Percentiles rank a stretch among this genome's conserved stretches.
phyloP scores from a whole-genome alignment of 495 filamentous ascomycete species.

The Cercophora sp. region DNA sequence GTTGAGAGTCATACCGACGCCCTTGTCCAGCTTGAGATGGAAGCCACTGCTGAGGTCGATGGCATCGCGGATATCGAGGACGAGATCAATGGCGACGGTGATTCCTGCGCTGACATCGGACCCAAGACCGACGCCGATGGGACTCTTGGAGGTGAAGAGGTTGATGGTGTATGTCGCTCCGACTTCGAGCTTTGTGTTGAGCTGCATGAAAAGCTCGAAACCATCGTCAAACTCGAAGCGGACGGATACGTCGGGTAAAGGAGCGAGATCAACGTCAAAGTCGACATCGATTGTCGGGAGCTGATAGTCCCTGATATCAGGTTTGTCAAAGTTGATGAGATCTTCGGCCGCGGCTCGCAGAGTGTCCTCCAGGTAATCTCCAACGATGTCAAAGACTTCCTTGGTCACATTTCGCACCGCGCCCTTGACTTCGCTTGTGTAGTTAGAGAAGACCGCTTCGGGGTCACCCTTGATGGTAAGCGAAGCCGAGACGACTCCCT shows the following conservation, averaged over 20 bases:
- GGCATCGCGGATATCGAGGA: constrained; percentile 41
- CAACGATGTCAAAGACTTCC: constrained; percentile 13
- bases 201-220: constrained; percentile 49
- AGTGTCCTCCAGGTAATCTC: not conserved
- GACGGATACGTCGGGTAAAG: constrained; percentile 39
- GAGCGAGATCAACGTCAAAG: constrained; percentile 37
- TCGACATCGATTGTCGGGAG: constrained; percentile 34
- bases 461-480: constrained; percentile 39
- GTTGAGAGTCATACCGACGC: constrained; percentile 37
- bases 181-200: constrained; percentile 41
- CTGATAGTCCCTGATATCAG: constrained; percentile 16
- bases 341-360: too few relatives aligned
- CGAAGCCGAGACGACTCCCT: constrained; percentile 39
- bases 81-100: constrained; percentile 44
- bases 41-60: constrained; percentile 51
- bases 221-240: constrained; percentile 44
- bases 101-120: constrained; percentile 39
- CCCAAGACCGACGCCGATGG: constrained; percentile 35
- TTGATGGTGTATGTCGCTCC: constrained; percentile 47
- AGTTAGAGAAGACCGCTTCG: constrained; percentile 30
- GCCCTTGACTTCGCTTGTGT: constrained; percentile 22
- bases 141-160: constrained; percentile 43
- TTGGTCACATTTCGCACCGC: constrained; percentile 33
- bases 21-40: constrained; percentile 49
- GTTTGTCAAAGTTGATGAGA: constrained; percentile 30